Conservation (phyloP, 176 grass and related monocot species). For the Rhynchospora tenuis region DNA sequence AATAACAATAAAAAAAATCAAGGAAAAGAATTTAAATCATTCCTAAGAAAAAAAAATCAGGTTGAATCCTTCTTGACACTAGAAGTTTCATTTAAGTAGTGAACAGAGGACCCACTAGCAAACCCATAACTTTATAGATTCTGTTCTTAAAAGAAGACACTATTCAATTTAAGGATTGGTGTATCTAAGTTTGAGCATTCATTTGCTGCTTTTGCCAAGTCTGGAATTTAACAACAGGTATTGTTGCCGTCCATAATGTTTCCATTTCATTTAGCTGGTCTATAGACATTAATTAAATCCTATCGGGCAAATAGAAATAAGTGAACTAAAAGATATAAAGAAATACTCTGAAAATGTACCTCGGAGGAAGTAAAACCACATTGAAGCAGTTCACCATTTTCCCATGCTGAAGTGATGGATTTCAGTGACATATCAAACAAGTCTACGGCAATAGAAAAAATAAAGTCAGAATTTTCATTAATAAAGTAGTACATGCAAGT, state of each 20-base stretch:
- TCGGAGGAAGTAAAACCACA: constrained; percentile 79
- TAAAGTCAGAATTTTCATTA: constrained; percentile 14
- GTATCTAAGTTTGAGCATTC: not conserved
- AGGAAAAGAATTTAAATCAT: not conserved
- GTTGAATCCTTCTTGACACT: not conserved
- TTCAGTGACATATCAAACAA: constrained; percentile 97
- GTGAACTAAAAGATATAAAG: not conserved
- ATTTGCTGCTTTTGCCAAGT: not conserved
- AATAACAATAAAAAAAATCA: not conserved
- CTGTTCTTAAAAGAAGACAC: not conserved
- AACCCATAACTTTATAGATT: not conserved
- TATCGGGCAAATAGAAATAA: not conserved
- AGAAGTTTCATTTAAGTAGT: not conserved
- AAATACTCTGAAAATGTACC: constrained; percentile 36
- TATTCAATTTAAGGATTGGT: not conserved
- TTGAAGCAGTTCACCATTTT: constrained; percentile 59
- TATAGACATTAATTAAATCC: not conserved
- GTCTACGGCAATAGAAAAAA: constrained; percentile 34
- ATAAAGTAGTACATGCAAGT: not conserved
- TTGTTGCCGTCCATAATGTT: not conserved
- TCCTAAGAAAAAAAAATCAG: not conserved
- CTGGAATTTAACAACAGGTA: not conserved
- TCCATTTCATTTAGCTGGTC: no score
- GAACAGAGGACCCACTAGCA: not conserved
- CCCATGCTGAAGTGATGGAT: constrained; percentile 79